phyloP scores from a whole-genome alignment of 192 early-diverging fungal genomes.

The Podochytrium sp. region DNA sequence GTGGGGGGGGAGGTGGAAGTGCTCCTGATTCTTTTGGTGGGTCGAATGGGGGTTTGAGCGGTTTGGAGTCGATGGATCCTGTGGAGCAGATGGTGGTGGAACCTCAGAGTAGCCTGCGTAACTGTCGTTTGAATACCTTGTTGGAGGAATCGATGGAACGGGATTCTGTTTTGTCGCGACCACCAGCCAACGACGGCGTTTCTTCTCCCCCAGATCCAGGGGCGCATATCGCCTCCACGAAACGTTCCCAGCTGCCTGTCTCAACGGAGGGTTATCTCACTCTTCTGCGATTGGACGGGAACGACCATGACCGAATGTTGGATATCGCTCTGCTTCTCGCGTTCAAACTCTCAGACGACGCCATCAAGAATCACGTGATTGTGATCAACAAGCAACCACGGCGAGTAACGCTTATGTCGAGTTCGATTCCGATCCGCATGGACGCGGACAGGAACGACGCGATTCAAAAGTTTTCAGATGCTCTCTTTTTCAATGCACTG shows the following conservation, averaged over 20 bases:
- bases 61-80: not conserved
- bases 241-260: not conserved
- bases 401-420: not conserved
- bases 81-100: not conserved
- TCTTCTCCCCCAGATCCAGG: no score
- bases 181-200: no score
- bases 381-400: not conserved
- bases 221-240: not conserved
- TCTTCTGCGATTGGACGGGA: constrained; percentile 10
- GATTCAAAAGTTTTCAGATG: constrained; percentile 7
- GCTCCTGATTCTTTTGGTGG: no score
- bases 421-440: not conserved
- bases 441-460: not conserved
- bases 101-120: no score
- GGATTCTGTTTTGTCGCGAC: no score
- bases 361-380: constrained; percentile 4
- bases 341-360: not conserved
- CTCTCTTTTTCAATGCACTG: constrained; percentile 17
- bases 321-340: constrained; percentile 21
- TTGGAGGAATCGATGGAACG: no score
- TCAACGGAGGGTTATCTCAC: constrained; percentile 7
- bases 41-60: no score
- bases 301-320: constrained; percentile 2
- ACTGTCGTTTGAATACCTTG: no score
- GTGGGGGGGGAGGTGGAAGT: no score